Percentiles rank a stretch among this genome's conserved stretches.
phyloP scores from a whole-genome alignment of 1,139 yeast species.

The Pichia sorboxylosa region DNA sequence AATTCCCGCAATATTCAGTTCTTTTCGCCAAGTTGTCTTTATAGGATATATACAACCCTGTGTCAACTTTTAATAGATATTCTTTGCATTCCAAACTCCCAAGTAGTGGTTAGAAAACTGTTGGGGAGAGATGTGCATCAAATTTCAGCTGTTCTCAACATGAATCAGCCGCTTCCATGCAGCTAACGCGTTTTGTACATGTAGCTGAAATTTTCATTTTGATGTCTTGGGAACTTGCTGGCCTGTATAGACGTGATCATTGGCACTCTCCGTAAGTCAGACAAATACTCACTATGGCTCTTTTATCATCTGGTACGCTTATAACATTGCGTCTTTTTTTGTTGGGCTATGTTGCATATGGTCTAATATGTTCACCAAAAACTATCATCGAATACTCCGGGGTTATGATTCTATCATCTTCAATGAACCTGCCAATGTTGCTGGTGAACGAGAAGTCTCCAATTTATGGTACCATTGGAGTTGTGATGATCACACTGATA shows the following conservation, averaged over 20 bases:
- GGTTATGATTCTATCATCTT: conserved; percentile 41
- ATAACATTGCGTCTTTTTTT: conserved; percentile 38
- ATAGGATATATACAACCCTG: too few species aligned
- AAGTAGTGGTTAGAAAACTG: too few species aligned
- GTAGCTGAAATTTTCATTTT: conserved; percentile 1
- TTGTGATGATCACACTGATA: conserved; percentile 34
- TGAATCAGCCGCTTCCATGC: too few species aligned
- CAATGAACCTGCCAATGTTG: conserved; percentile 41
- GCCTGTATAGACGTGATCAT: background rate
- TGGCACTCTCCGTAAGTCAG: too few species aligned
- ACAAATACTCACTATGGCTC: conserved; percentile 36
- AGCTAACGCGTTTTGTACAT: too few species aligned
- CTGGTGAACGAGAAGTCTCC: conserved; percentile 36
- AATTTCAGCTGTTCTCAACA: too few species aligned
- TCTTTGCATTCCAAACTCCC: too few species aligned
- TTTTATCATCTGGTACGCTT: conserved; percentile 41
- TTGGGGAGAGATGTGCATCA: too few species aligned
- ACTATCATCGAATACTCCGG: conserved; percentile 36
- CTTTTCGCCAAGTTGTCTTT: too few species aligned
- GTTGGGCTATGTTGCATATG: conserved; percentile 34
- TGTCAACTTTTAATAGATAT: too few species aligned
- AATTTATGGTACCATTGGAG: conserved; percentile 39
- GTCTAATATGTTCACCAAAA: conserved; percentile 32
- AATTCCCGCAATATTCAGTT: too few species aligned
- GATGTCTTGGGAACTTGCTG: conserved; percentile 1